A percentile compares a stretch with the other conserved stretches of the same genome.
These are phyloP conservation scores for Isoetes taiwanensis DNA, from an alignment of 75 land plant species.

Conservation along the genomic window DNA sequence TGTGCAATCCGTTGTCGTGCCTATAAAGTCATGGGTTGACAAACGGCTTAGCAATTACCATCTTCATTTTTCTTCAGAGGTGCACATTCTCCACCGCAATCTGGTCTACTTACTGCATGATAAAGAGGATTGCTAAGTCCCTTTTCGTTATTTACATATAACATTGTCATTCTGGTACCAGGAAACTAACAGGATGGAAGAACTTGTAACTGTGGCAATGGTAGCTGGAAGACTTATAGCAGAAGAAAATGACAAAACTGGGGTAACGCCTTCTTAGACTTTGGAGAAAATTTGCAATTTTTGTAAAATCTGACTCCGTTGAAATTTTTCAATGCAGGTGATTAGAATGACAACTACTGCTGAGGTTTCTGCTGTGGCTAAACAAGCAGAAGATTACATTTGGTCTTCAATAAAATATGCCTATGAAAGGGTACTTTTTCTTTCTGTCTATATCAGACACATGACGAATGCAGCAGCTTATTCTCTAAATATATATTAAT, in stretches of 20 bases:
- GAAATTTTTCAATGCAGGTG: constrained; percentile 26
- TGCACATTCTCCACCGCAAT: background rate
- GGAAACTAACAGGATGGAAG: constrained; percentile 50
- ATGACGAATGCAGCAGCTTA: background rate
- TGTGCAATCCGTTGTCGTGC: constrained; percentile 61
- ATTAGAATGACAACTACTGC: constrained; percentile 31
- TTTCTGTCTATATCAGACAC: background rate
- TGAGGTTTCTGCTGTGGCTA: constrained; percentile 38
- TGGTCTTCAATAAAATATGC: constrained; percentile 68
- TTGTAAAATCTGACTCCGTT: background rate
- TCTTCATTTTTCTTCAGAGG: constrained; percentile 56
- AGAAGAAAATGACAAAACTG: constrained; percentile 63
- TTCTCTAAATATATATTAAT: background rate
- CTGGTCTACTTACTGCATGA: constrained; percentile 17
- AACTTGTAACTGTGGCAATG: constrained; percentile 50
- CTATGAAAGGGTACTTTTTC: constrained; percentile 54
- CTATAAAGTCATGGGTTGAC: constrained; percentile 78
- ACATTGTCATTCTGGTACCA: no score
- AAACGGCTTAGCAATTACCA: constrained; percentile 78
- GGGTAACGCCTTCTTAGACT: no score
- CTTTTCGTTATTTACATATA: background rate
- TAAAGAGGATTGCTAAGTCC: background rate
- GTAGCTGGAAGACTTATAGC: constrained; percentile 58
- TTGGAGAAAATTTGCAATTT: background rate
- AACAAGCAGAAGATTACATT: constrained; percentile 75